Base-by-base conservation (phyloP, 2,329 filamentous ascomycete genomes). In the Diaporthe vexans region DNA sequence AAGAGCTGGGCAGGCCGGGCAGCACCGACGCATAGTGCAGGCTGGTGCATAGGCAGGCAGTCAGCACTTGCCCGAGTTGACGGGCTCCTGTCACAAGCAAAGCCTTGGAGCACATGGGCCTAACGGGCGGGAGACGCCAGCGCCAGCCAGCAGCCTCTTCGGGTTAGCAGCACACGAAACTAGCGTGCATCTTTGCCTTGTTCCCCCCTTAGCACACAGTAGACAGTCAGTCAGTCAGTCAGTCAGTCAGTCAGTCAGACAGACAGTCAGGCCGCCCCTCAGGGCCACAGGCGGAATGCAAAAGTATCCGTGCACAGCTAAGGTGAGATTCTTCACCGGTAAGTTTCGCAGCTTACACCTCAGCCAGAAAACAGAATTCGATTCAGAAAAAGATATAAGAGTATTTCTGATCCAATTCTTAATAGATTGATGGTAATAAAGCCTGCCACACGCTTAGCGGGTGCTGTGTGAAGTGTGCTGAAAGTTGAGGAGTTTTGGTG, bases 91-190 rank as follows among this genome's bases (percentile, higher is more conserved):
- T 68, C 63, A 68, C 48, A 54, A 52, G 63, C 63, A 68, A 68
- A 48, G 52, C 15, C 40, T 19, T 43, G 40, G 10, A 13, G 58
- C 37, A 43, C 58, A 58, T 37, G 56, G 56, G 33, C 56, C 56
- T n/a, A 13, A 48, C 26, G 40, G 59, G 59, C 59, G 59, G 59
- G 40, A 48, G 59, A 33, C 15, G 46, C 21, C 17, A 37, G 43
- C 61, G 43, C 61, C 29, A 67, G 21, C 63, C 48, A 68, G 46
- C 63, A 68, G 63, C 63, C 63, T 54, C 37, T 26, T 68, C 63
- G 48, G 63, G 63, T 40, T 68, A 68, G 63, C 48, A 37, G 29
- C 29, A 17, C 63, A 11, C 17, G 40, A 19, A 51, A 26, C 43
- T 51, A 48, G 59, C 40, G 59, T 35, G 59, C 19, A 9, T 24